Base-by-base conservation (phyloP, 2,329 filamentous ascomycete species). In the Colletotrichum sp. region DNA sequence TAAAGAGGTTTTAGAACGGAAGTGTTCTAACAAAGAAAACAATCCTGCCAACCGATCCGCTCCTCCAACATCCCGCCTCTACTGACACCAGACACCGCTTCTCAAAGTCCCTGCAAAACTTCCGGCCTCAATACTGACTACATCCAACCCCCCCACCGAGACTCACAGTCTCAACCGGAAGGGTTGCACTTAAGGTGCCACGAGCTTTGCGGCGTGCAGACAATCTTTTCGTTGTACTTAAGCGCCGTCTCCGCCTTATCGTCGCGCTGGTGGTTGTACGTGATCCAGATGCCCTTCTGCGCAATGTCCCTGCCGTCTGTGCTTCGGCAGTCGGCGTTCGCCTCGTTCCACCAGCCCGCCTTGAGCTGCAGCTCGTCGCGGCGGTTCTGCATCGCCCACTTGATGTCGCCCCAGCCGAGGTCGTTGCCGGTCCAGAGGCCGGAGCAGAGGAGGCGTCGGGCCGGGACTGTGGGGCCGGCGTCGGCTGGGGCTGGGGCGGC, bases 101-200 rank as follows among this genome's bases (percentile, higher is more conserved):
- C 36, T 18, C 8, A 39, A 39, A 39, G 36, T 39, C 1, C 36
- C 36, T 0, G 36, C 36, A 9, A 39, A 9, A 39, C 16, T 39
- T 39, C 36, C 36, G 36, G 36, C 34, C 36, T 44, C 36, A 0
- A 18, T n/a, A 0, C 8, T 18, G 36, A 44, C 36, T 44, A 2
- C 36, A 0, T 44, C 16, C 36, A 10, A 0, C 18, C 18, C 16
- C 0, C 18, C 39, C 8, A 49, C 8, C 39, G 8, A 49, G 18
- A 21, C 18, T 12, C 44, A 0, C 10, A 21, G 10, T 7, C 44
- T 49, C 44, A 49, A 7, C 44, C 44, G n/a, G 44, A 49, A 49
- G 44, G 44, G 18, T 21, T 49, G 44, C 44, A 49, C 44, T 49
- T 49, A 0, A 49, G 44, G 44, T 0, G n/a, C 55, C 55, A 59